Evolutionary conservation across 306 rosid species (phyloP), one percentile per base, ranked within the genome.

Genomic region (Vicia villosa): DNA sequence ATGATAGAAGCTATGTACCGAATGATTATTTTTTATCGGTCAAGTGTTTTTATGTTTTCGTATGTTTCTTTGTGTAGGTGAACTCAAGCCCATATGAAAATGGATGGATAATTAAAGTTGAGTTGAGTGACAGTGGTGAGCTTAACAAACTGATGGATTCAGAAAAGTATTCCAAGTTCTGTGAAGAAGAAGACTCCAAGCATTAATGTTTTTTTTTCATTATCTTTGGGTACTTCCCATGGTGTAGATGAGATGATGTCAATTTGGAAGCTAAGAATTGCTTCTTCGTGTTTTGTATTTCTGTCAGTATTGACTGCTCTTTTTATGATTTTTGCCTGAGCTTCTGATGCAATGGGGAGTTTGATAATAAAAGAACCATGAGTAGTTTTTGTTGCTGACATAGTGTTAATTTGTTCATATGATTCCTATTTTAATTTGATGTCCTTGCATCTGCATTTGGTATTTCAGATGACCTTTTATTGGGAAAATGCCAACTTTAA

Each of bases 21-120:
- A 12, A 24, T 57, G 61, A 10, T 10, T 2, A n/a, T 13, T 65
- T 43, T 20, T n/a, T 59, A 4, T 32, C 59, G 15, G 15, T 16
- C 3, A 3, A 15, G 42, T 51, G 60, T 19, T 74, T 79, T 63
- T 22, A 68, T 21, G 8, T 32, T 54, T 58, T 13, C 56, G 8
- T 34, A 19, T 13, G 28, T 68, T 72, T 69, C 52, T 65, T 72
- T 40, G 17, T 66, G 24, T 50, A 86, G 99, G 77, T 91, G 42
- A 94, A 94, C 54, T 68, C 92, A 74, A 91, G 97, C 73, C 99
- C 99, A 12, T 94, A 84, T 34, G 84, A 77, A 69, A 78, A 83
- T 15, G 99, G 99, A 49, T 94, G 92, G 99, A 87, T 94, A 65
- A 86, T 94, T 59, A 91, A 91, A 86, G 91, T 94, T 22, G 84